Evolutionary conservation across 164 flowering plant genomes (phyloP).

Genomic region (Pachysandra terminalis): DNA sequence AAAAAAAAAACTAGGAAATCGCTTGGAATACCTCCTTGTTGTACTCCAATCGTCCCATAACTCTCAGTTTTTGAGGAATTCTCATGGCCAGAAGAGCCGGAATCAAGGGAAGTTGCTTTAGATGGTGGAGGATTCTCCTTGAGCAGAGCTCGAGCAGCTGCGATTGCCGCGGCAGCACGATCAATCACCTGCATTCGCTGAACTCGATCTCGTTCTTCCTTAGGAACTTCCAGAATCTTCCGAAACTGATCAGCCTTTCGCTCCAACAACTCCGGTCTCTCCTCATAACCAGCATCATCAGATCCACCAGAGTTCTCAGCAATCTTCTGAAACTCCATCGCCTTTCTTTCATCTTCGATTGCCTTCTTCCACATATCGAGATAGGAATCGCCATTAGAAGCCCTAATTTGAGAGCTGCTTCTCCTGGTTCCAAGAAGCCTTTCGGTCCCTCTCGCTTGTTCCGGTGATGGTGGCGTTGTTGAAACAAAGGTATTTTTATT

Average conservation of each 20-base stretch:
- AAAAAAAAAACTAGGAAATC: no score
- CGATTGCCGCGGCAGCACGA: constrained; percentile 91
- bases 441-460: neutral
- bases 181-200: constrained; percentile 90
- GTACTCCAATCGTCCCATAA: constrained; percentile 1
- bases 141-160: constrained; percentile 68
- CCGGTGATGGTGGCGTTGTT: neutral
- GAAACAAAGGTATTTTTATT: neutral
- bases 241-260: constrained; percentile 60
- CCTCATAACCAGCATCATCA: constrained; percentile 16
- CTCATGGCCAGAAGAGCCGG: neutral
- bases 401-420: constrained; percentile 25
- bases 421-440: neutral
- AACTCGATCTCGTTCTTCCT: constrained; percentile 75
- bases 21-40: neutral
- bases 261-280: constrained; percentile 42
- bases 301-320: constrained; percentile 21
- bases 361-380: constrained; percentile 86
- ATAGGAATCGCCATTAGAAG: constrained; percentile 49
- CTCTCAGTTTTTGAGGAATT: neutral
- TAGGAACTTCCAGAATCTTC: constrained; percentile 66
- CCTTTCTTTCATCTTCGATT: constrained; percentile 50
- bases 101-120: neutral
- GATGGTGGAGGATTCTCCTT: constrained; percentile 30
- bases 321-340: constrained; percentile 50